Evolutionary conservation across 1,139 yeast genomes (phyloP), one percentile per base, ranked within the genome.

Genomic region (Taphrina pruni): DNA sequence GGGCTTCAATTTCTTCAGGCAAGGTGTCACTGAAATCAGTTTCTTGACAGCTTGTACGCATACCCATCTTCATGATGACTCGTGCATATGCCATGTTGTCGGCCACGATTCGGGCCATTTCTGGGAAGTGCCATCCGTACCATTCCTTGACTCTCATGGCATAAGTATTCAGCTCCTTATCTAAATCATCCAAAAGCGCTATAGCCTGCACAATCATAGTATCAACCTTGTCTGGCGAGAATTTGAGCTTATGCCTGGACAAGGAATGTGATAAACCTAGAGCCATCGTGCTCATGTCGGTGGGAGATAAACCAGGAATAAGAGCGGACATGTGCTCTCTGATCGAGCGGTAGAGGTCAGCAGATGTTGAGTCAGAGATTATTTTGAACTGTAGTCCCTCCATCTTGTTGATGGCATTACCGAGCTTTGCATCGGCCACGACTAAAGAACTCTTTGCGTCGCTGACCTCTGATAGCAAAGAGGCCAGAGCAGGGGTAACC

Each of bases 111-210:
- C 91, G 92, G 76, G 97, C 97, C 84, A 94, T 87, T 83, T 94
- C 99, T 71, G 99, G 99, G 87, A 94, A 94, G 81, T 94, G 99
- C 99, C 99, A 94, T 75, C 98, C 98, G 82, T 94, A 94, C 99
- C 99, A 94, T 83, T 94, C 99, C 85, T 94, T 94, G 78, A 90
- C 93, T 84, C 99, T 88, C 99, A 94, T 94, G 73, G 98, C 94
- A 81, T 90, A 94, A 71, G 98, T 94, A 83, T 94, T 94, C 79
- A 94, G 87, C 78, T 94, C 99, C 83, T 94, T 94, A 82, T 94
- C 99, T 75, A 94, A 87, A 80, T 95, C 97, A 79, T 94, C 99
- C 76, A 94, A 86, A 74, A 94, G 83, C 60, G 99, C 98, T 83
- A 94, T 94, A 69, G 99, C 97, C 83, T 95, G 99, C 78, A 94